Conservation (phyloP, 169 alveolate species). For the Eimeria falciformis region DNA sequence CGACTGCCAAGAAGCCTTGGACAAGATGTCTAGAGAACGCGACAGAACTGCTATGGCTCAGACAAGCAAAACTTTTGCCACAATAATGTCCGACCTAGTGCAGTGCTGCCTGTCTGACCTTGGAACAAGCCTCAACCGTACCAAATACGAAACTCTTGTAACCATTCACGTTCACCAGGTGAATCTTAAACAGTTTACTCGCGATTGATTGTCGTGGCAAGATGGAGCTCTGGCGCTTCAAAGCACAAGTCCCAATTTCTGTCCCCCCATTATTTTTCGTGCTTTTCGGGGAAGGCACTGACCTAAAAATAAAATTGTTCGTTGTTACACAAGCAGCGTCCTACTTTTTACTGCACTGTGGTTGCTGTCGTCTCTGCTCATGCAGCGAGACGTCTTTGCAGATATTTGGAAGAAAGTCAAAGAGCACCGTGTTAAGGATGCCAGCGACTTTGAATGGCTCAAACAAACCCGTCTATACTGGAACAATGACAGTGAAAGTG, state of each 20-base stretch:
- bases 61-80: slow-evolving; percentile 85
- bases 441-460: slow-evolving; percentile 96
- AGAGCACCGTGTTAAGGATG: slow-evolving; percentile 92
- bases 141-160: slow-evolving; percentile 96
- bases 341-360: too few relatives aligned
- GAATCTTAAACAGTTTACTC: not conserved
- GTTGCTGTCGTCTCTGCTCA: too few relatives aligned
- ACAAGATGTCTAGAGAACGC: slow-evolving; percentile 90
- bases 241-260: too few relatives aligned
- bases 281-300: too few relatives aligned
- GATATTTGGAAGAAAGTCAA: slow-evolving; percentile 94
- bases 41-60: slow-evolving; percentile 84
- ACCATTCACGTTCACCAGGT: slow-evolving; percentile 95
- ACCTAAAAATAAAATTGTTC: too few relatives aligned
- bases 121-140: slow-evolving; percentile 93
- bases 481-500: slow-evolving; percentile 91
- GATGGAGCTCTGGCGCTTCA: too few relatives aligned
- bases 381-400: slow-evolving; percentile 94
- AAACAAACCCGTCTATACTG: slow-evolving; percentile 94
- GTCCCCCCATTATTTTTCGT: too few relatives aligned
- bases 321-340: too few relatives aligned
- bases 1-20: slow-evolving; percentile 95
- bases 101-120: slow-evolving; percentile 93
- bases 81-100: slow-evolving; percentile 92
- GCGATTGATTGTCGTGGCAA: not conserved